Evolutionary conservation across 1,139 yeast species (phyloP), one percentile per base, ranked within the genome.

Genomic region (Candida sanyaensis): DNA sequence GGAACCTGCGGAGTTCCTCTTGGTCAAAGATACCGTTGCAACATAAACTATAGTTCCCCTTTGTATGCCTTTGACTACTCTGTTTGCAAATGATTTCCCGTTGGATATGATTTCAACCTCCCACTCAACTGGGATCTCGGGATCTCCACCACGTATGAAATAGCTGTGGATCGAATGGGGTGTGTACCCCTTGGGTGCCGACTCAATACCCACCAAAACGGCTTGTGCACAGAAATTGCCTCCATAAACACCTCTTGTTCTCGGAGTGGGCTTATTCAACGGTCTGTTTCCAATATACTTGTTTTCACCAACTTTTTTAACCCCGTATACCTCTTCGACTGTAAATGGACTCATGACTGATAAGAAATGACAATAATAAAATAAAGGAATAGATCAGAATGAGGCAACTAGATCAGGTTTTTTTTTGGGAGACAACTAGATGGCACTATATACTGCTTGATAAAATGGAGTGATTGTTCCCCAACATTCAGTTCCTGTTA

Each of bases 121-220:
- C 50, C 62, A 66, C 38, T 62, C 56, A 53, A 73, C 66, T 5
- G 65, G 64, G 1, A 47, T 46, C 21, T 57, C 41, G 47, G 69
- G 75, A 48, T 60, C 66, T 6, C 72, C 75, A 10, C 75, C 71
- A 44, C 66, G 65, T n/a, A 72, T 60, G 51, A 73, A 74, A 54
- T 65, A 70, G 5, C 75, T 69, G 49, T 75, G 79, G 43, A 73
- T 60, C 3, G 78, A 72, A 49, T 74, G 77, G 2, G 80, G 80
- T 5, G 60, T 61, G 51, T 69, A 74, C 0, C 65, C 73, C 2
- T 53, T 59, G 0, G 66, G 65, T 2, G 61, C 55, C 6, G 71
- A 61, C 43, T 61, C 57, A 52, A 73, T 62, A 6, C 75, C 78
- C 24, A 64, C 78, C n/a, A 71, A 50, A 13, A 75, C 53, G 5